phyloP scores from a whole-genome alignment of 768 basidiomycete species.

The Termitomyces sp. region DNA sequence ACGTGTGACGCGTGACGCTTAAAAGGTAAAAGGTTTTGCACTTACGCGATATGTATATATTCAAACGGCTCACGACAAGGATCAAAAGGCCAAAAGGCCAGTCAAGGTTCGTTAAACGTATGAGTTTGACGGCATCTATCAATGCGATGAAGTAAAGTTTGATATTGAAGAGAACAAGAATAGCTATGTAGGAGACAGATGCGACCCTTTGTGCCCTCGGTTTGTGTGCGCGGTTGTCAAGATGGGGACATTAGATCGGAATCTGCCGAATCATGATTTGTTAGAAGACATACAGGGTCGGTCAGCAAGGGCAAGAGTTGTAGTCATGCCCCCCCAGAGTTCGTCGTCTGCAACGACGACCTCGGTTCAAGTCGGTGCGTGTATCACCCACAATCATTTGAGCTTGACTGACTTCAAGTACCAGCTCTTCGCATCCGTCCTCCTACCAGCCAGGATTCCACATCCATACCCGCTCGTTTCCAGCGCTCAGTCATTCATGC shows the following conservation, averaged over 20 bases:
- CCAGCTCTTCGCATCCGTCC: constrained; percentile 88
- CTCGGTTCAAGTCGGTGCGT: constrained; percentile 92
- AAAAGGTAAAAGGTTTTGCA: neutral
- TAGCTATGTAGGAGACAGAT: neutral
- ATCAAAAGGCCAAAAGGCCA: neutral
- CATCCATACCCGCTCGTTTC: constrained; percentile 89
- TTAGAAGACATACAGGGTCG: constrained; percentile 16
- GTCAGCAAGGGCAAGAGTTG: constrained; percentile 25
- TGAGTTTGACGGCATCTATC: neutral
- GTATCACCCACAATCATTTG: neutral
- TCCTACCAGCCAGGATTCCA: constrained; percentile 74
- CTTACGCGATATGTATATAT: neutral
- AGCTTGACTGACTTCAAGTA: constrained; percentile 13
- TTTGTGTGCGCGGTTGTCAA: constrained; percentile 4
- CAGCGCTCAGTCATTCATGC: constrained; percentile 86
- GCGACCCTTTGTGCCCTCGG: neutral
- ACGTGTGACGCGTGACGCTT: no score
- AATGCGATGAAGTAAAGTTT: neutral
- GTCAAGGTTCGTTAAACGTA: neutral
- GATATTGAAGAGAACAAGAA: neutral
- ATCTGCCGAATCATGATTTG: constrained; percentile 30
- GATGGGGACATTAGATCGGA: constrained; percentile 20
- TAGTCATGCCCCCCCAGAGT: constrained; percentile 69
- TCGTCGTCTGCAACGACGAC: constrained; percentile 71
- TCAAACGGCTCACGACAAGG: neutral